Percentiles rank a stretch among this genome's conserved stretches.
phyloP scores from a whole-genome alignment of 2,329 filamentous ascomycete species.

The Fusarium brevicatenulatum region DNA sequence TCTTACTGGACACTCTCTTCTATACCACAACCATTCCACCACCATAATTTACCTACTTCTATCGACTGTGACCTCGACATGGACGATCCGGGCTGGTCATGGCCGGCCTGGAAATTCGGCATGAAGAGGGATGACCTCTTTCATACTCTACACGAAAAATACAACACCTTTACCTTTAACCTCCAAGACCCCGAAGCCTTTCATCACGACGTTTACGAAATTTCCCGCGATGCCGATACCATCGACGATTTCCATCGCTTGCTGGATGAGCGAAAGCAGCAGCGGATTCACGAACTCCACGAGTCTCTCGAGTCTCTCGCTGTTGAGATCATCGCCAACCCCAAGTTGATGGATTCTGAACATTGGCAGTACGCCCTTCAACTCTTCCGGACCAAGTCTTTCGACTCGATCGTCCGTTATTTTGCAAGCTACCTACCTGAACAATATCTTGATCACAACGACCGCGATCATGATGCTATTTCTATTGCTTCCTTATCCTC shows the following conservation, averaged over 20 bases:
- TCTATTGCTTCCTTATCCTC: conserved; percentile 51
- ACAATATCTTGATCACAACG: conserved; percentile 57
- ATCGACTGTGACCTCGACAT: conserved; percentile 63
- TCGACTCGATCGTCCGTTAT: conserved; percentile 69
- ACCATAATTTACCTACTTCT: conserved; percentile 22
- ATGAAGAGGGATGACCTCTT: conserved; percentile 69
- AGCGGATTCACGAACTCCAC: conserved; percentile 65
- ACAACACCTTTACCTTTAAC: conserved; percentile 66
- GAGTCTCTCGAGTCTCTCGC: conserved; percentile 66
- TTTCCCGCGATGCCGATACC: conserved; percentile 62
- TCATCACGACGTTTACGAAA: conserved; percentile 69
- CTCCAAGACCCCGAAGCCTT: conserved; percentile 70
- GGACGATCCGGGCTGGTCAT: conserved; percentile 64
- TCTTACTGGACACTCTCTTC: conserved; percentile 36
- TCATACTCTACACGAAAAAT: conserved; percentile 67
- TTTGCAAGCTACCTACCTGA: conserved; percentile 68
- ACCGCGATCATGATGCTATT: conserved; percentile 44
- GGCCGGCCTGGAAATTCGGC: conserved; percentile 72
- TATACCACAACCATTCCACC: conserved; percentile 15
- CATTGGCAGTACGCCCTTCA: conserved; percentile 69
- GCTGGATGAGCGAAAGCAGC: conserved; percentile 63
- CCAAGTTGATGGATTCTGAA: conserved; percentile 65
- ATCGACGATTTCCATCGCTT: conserved; percentile 64
- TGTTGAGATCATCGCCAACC: conserved; percentile 70
- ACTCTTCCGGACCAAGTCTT: conserved; percentile 67